phyloP scores from a whole-genome alignment of 352 stramenopile species.

The Phytophthora ramorum region DNA sequence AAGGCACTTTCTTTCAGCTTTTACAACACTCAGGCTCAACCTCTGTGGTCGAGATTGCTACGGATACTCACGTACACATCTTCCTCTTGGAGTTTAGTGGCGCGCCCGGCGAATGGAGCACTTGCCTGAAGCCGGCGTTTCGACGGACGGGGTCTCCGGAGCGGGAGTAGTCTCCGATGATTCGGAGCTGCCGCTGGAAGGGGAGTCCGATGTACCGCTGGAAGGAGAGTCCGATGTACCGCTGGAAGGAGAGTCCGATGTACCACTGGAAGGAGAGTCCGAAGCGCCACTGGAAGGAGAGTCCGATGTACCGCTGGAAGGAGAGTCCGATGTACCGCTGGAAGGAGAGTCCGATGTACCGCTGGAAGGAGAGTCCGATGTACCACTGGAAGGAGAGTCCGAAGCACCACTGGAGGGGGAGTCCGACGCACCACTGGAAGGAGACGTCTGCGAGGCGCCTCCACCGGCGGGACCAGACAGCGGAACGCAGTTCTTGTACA shows the following conservation, averaged over 20 bases:
- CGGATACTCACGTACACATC: constrained; percentile 18
- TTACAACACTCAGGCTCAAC: constrained; percentile 16
- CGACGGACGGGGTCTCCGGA: constrained; percentile 19
- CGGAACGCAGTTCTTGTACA: constrained; percentile 44
- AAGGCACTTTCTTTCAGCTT: neutral
- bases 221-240: constrained; percentile 14
- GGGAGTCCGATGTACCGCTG: constrained; percentile 8
- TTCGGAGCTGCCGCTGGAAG: neutral
- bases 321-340: constrained; percentile 11
- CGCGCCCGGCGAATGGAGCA: constrained; percentile 27
- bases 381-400: constrained; percentile 16
- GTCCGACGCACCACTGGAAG: constrained; percentile 17
- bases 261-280: constrained; percentile 6
- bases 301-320: constrained; percentile 1
- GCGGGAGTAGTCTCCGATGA: constrained; percentile 9
- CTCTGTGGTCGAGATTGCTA: constrained; percentile 5
- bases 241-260: constrained; percentile 14
- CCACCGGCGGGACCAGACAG: constrained; percentile 23
- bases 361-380: constrained; percentile 9
- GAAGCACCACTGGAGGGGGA: no score
- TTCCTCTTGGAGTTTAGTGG: constrained; percentile 16
- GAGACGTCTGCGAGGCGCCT: constrained; percentile 19
- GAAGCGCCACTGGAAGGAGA: constrained; percentile 14
- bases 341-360: constrained; percentile 16
- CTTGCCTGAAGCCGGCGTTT: constrained; percentile 18